Evolutionary conservation across 192 early-diverging fungal genomes (phyloP), one percentile per base, ranked within the genome.

Genomic region (Entomortierella chlamydospora): DNA sequence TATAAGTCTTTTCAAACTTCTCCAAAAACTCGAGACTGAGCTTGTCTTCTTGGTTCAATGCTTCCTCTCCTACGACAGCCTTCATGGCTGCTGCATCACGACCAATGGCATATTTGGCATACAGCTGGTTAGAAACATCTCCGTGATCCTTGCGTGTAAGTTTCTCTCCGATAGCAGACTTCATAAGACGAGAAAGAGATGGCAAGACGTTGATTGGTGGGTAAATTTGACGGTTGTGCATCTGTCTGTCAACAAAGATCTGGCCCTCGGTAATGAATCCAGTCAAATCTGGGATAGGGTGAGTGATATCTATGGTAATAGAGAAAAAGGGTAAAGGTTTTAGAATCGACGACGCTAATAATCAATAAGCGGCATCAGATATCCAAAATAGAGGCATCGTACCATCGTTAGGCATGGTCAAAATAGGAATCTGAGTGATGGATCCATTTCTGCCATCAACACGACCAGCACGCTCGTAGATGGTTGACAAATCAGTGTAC

Each of bases 351-450:
- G n/a, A n/a, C n/a, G n/a, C n/a, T n/a, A n/a, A n/a, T n/a, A n/a
- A n/a, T n/a, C n/a, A n/a, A n/a, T n/a, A n/a, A n/a, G n/a, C n/a
- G n/a, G n/a, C n/a, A n/a, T n/a, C n/a, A n/a, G n/a, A n/a, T n/a
- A n/a, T n/a, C 10, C 34, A 6, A 59, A 62, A 31, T 25, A 25
- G n/a, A 43, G 53, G 23, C 13, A n/a, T 42, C 37, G 68, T 85
- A 94, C 92, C 94, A 91, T 99, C 98, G 89, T 98, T 99, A 41
- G 98, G 98, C 98, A 99, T 99, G 29, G 98, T 98, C 82, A 99
- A 84, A 86, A 99, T 99, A n/a, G 98, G 98, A 63, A 99, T 98
- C 84, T 99, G 98, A 25, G 98, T 99, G 65, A 99, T 99, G 41
- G 94, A 96, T 57, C 98, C 98, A 84, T 97, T 98, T 61, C 98